phyloP scores from a whole-genome alignment of 768 basidiomycete genomes.

The Suillus brevipes region DNA sequence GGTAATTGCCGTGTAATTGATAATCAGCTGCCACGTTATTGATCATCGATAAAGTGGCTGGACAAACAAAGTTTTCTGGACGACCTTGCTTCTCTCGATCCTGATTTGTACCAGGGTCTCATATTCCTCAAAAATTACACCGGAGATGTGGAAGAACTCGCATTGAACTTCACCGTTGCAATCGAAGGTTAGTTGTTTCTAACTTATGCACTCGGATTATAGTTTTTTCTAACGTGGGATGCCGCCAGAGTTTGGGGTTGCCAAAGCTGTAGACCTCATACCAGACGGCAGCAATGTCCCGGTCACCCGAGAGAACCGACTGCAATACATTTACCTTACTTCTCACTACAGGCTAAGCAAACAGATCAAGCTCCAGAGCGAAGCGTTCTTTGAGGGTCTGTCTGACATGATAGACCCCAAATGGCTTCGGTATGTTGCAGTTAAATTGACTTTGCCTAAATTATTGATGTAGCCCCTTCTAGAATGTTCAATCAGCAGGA shows the following conservation, averaged over 20 bases:
- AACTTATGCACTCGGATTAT: neutral
- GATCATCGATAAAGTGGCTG: conserved; percentile 63
- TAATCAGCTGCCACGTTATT: neutral
- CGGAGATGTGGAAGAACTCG: conserved; percentile 83
- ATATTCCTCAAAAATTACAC: conserved; percentile 91
- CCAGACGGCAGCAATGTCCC: conserved; percentile 79
- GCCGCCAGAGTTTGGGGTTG: conserved; percentile 76
- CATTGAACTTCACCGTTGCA: conserved; percentile 86
- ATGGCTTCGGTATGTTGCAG: conserved; percentile 65
- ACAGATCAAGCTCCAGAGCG: conserved; percentile 84
- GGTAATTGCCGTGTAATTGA: conserved; percentile 36
- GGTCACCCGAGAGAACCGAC: conserved; percentile 85
- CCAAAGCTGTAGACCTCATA: conserved; percentile 74
- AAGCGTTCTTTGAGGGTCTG: conserved; percentile 89
- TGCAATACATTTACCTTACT: conserved; percentile 87
- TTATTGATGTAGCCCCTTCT: conserved; percentile 14
- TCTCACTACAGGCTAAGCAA: conserved; percentile 86
- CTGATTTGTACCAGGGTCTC: conserved; percentile 88
- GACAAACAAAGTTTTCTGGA: conserved; percentile 91
- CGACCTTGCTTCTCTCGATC: conserved; percentile 89
- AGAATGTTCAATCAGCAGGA: conserved; percentile 99
- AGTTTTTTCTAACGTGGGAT: conserved; percentile 1
- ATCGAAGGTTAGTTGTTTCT: conserved; percentile 65
- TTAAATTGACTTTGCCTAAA: neutral
- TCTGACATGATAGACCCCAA: conserved; percentile 90